These are phyloP conservation scores for Ustilago nuda DNA, from an alignment of 1,284 basidiomycete species.

Conservation along the genomic window DNA sequence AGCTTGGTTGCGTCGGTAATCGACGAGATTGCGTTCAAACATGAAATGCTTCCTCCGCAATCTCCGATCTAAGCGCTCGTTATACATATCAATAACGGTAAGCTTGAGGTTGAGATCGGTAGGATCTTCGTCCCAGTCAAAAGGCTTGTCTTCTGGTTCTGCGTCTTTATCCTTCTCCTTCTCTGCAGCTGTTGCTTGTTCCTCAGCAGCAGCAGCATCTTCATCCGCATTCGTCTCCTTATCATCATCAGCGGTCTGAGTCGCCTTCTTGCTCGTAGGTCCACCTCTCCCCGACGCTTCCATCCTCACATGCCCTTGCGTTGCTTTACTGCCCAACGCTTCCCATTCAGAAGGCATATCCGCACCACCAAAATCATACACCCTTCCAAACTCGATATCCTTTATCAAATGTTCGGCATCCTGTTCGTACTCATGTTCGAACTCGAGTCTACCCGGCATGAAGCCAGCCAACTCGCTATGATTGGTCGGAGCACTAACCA, in stretches of 20 bases:
- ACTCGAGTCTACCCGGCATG: constrained; percentile 95
- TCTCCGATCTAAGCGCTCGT: constrained; percentile 88
- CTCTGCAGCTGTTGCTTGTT: constrained; percentile 46
- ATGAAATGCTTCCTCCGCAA: constrained; percentile 88
- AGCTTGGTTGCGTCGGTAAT: constrained; percentile 87
- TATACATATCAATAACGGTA: constrained; percentile 90
- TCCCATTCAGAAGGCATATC: constrained; percentile 63
- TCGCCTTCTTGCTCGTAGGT: constrained; percentile 60
- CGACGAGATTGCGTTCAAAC: constrained; percentile 89
- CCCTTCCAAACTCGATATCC: constrained; percentile 93
- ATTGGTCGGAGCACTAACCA: constrained; percentile 91
- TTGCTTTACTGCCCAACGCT: constrained; percentile 60
- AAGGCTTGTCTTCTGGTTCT: constrained; percentile 59
- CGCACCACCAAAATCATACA: constrained; percentile 84
- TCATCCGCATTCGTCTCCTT: constrained; percentile 36
- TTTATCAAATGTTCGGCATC: constrained; percentile 96
- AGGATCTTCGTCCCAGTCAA: constrained; percentile 79
- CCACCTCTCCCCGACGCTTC: constrained; percentile 76
- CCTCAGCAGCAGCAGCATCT: constrained; percentile 18
- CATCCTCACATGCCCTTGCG: constrained; percentile 60
- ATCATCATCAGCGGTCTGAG: constrained; percentile 50
- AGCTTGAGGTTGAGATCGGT: constrained; percentile 88
- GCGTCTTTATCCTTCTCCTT: constrained; percentile 57
- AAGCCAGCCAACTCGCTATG: constrained; percentile 89
- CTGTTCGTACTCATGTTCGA: constrained; percentile 91